Evolutionary conservation across 106 monocot genomes (phyloP), one percentile per base, ranked within the genome.

Genomic region (Posidonia australis): DNA sequence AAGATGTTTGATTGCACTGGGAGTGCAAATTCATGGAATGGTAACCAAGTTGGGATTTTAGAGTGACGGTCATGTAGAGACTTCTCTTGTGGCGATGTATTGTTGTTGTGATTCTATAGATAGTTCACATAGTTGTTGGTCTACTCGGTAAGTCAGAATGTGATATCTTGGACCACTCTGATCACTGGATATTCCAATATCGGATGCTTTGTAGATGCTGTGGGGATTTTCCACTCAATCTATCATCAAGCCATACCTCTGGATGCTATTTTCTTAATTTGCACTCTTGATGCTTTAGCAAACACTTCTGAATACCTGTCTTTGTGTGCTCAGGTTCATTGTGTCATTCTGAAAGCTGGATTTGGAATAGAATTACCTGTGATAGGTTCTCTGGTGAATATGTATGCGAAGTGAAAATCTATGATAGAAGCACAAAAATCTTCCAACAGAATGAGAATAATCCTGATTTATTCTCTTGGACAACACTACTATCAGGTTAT

Each of bases 111-210:
- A 54, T 32, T 44, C 18, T 13, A 9, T 44, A 26, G 41, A 60
- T 13, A 44, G 44, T 25, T 56, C 43, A 0, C 48, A 41, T 48
- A 31, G 58, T 52, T 74, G 60, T 44, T 74, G 25, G 9, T 23
- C 10, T 43, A 42, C 36, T 74, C 67, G 13, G 51, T 24, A n/a
- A 74, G 74, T 46, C 23, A 13, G 5, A 66, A 61, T 42, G 31
- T 67, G 23, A 60, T 58, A 10, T 74, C 74, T 27, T 74, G 74
- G 74, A 74, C 74, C 48, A 60, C 67, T 41, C 13, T 67, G 74
- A 75, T 75, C 17, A 26, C 17, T 22, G 58, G 52, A 9, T 75
- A 61, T 44, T 36, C 52, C 6, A 44, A 53, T 44, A 66, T 26
- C 5, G 74, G 60, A 43, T 30, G 13, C 18, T 52, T 67, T 60